phyloP scores from a whole-genome alignment of 108 stramenopile genomes.

The Pelagomonas calceolata region DNA sequence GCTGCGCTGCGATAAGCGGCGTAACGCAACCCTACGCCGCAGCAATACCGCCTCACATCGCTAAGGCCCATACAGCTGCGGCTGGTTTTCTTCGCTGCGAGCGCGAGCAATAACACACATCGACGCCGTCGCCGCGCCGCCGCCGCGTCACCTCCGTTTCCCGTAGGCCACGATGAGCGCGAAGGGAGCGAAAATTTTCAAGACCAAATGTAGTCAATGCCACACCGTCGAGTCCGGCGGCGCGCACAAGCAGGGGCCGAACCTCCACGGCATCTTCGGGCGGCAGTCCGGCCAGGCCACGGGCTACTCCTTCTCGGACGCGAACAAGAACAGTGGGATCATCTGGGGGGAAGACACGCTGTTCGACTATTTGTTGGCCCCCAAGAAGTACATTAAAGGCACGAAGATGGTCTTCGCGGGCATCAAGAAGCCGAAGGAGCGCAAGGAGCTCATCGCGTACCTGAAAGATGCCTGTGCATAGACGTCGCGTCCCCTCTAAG shows the following conservation, averaged over 20 bases:
- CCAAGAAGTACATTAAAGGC: slow-evolving; percentile 99
- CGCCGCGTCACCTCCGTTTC: no score
- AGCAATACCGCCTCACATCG: no score
- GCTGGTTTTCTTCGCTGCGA: no score
- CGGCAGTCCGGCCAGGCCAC: slow-evolving; percentile 88
- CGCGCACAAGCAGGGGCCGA: slow-evolving; percentile 98
- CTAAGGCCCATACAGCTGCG: no score
- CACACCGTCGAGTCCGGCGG: slow-evolving; percentile 96
- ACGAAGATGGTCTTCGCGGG: slow-evolving; percentile 91
- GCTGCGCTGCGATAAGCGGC: no score
- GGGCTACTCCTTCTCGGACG: slow-evolving; percentile 88
- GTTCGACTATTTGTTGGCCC: slow-evolving; percentile 91
- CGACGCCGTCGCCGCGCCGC: no score
- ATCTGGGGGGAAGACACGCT: slow-evolving; percentile 88
- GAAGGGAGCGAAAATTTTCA: slow-evolving; percentile 41
- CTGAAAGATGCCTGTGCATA: slow-evolving; percentile 66
- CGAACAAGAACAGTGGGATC: slow-evolving; percentile 95
- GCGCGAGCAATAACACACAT: no score
- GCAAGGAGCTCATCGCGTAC: slow-evolving; percentile 97
- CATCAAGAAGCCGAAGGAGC: slow-evolving; percentile 89
- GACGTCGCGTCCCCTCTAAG: no score
- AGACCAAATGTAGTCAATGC: slow-evolving; percentile 64
- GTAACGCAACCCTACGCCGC: no score
- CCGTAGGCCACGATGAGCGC: no score
- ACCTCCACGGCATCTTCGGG: slow-evolving; percentile 96